Conservation (phyloP, 768 basidiomycete genomes). For the Xerocomellus chrysenteron region DNA sequence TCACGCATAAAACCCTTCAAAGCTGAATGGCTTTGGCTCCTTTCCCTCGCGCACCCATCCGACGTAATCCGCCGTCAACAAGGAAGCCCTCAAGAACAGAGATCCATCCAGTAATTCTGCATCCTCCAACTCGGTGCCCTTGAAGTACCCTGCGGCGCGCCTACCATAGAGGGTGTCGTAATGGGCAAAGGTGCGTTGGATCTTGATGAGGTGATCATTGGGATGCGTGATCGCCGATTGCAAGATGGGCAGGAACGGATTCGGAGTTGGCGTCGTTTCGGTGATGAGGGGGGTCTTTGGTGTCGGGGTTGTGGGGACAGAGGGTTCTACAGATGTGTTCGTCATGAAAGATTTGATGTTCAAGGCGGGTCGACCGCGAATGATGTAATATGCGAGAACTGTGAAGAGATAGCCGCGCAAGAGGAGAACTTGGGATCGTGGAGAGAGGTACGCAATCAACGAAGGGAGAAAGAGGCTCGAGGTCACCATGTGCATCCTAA, state of each 20-base stretch:
- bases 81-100: constrained; percentile 32
- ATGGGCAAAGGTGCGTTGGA: constrained; percentile 36
- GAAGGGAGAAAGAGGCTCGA: constrained; percentile 32
- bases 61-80: constrained; percentile 31
- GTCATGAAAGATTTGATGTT: constrained; percentile 34
- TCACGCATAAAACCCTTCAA: constrained; percentile 27
- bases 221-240: constrained; percentile 38
- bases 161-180: constrained; percentile 32
- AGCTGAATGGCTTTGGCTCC: constrained; percentile 23
- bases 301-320: neutral
- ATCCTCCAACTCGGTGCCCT: constrained; percentile 30
- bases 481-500: constrained; percentile 31
- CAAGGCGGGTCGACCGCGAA: constrained; percentile 29
- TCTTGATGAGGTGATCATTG: constrained; percentile 33
- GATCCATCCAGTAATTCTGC: constrained; percentile 37
- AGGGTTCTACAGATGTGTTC: constrained; percentile 21
- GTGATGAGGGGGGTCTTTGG: constrained; percentile 3
- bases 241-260: constrained; percentile 41
- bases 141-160: constrained; percentile 26
- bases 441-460: constrained; percentile 15
- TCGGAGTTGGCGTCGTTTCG: constrained; percentile 26
- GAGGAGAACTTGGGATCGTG: constrained; percentile 22
- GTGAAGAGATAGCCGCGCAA: constrained; percentile 30
- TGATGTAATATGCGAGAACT: constrained; percentile 29
- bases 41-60: constrained; percentile 44